phyloP scores from a whole-genome alignment of 2,329 filamentous ascomycete species.

The Ploettnerulaceae sp. region DNA sequence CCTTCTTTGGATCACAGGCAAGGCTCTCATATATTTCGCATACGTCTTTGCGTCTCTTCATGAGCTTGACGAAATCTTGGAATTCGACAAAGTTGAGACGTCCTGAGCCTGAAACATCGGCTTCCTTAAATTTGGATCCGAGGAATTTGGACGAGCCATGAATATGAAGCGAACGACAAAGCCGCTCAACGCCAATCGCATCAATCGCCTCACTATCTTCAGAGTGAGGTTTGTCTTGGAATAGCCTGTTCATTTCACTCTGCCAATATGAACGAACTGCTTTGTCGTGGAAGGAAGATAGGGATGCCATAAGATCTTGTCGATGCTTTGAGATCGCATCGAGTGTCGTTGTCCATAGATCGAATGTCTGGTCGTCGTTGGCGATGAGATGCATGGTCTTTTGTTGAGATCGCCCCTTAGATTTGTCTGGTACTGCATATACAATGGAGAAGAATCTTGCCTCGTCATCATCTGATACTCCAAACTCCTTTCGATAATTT shows the following conservation, averaged over 20 bases:
- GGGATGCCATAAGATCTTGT: conserved; percentile 82
- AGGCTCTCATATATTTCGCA: conserved; percentile 64
- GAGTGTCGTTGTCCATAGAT: conserved; percentile 78
- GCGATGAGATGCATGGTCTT: conserved; percentile 89
- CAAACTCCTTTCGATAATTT: conserved; percentile 83
- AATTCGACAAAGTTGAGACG: conserved; percentile 77
- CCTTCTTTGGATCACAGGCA: conserved; percentile 52
- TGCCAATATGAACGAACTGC: conserved; percentile 83
- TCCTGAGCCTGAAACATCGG: conserved; percentile 59
- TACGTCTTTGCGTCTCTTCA: conserved; percentile 83
- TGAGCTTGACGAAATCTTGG: conserved; percentile 71
- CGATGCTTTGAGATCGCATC: conserved; percentile 81
- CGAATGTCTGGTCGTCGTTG: conserved; percentile 64
- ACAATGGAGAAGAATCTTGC: conserved; percentile 84
- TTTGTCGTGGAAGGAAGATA: conserved; percentile 79
- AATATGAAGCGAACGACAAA: conserved; percentile 89
- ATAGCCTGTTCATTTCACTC: conserved; percentile 71
- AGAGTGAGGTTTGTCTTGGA: conserved; percentile 45
- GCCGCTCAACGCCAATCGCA: conserved; percentile 69
- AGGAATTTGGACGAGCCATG: conserved; percentile 76
- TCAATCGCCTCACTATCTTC: conserved; percentile 67
- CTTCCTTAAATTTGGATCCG: conserved; percentile 66
- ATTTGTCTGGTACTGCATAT: conserved; percentile 72
- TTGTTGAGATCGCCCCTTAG: conserved; percentile 56
- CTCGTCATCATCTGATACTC: conserved; percentile 62